A percentile compares a stretch with the other conserved stretches of the same genome.
Conservation (phyloP, 306 rosid genomes). For the Trifolium fragiferum region DNA sequence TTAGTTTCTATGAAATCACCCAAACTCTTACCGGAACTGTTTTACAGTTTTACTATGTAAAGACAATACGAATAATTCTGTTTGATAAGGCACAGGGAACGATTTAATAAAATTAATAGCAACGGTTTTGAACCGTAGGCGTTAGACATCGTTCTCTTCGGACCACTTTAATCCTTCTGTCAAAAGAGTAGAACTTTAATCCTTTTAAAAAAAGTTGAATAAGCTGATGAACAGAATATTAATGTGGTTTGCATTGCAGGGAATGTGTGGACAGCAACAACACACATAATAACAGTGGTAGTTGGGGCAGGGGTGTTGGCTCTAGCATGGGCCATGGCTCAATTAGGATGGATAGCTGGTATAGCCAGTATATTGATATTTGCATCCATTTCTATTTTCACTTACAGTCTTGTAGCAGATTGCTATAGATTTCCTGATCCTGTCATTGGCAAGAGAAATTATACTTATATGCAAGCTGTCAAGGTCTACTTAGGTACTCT, state of each 20-base stretch:
- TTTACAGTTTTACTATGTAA: too few relatives aligned
- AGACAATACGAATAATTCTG: too few relatives aligned
- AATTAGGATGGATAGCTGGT: slow-evolving; percentile 44
- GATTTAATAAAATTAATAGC: too few relatives aligned
- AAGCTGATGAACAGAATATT: neutral
- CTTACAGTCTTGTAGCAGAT: slow-evolving; percentile 13
- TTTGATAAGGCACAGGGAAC: too few relatives aligned
- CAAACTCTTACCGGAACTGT: too few relatives aligned
- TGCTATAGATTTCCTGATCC: slow-evolving; percentile 16
- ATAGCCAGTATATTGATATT: neutral
- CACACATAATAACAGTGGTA: slow-evolving; percentile 37
- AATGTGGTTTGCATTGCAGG: slow-evolving; percentile 5
- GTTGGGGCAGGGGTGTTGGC: slow-evolving; percentile 42
- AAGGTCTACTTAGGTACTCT: neutral
- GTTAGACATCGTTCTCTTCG: too few relatives aligned
- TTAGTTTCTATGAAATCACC: too few relatives aligned
- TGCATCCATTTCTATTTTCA: neutral
- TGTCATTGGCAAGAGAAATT: neutral
- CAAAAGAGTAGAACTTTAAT: too few relatives aligned
- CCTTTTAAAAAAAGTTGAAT: too few relatives aligned
- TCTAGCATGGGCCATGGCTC: slow-evolving; percentile 40
- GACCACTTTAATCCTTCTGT: too few relatives aligned
- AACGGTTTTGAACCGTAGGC: too few relatives aligned
- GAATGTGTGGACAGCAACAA: slow-evolving; percentile 28
- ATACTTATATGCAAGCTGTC: slow-evolving; percentile 16